Percentiles rank a stretch among this genome's conserved stretches.
phyloP scores from a whole-genome alignment of 2,329 filamentous ascomycete genomes.

The Claviceps sp. region DNA sequence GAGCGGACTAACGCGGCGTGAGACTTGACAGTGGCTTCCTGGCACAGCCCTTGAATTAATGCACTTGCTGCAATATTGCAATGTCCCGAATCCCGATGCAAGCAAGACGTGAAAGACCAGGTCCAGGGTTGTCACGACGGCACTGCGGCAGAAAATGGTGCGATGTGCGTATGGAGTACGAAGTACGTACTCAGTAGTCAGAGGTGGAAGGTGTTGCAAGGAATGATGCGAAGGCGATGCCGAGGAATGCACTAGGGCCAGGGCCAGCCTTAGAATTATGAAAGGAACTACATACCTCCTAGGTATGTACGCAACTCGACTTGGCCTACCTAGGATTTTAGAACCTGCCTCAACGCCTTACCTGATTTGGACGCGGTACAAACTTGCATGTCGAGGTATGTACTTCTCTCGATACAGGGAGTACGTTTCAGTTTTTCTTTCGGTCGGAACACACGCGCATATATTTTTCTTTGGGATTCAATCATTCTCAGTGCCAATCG shows the following conservation, averaged over 20 bases:
- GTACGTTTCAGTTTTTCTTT: too few relatives aligned
- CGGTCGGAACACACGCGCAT: too few relatives aligned
- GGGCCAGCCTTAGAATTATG: neutral
- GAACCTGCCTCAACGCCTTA: too few relatives aligned
- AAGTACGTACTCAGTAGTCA: neutral
- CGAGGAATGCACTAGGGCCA: neutral
- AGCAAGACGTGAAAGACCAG: neutral
- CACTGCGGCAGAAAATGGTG: neutral
- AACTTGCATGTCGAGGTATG: too few relatives aligned
- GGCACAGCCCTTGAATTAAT: neutral
- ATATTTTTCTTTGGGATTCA: too few relatives aligned
- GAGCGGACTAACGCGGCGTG: slow-evolving; percentile 1
- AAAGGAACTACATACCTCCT: neutral
- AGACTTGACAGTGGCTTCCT: slow-evolving; percentile 1
- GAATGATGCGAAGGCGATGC: neutral
- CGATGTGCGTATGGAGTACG: neutral
- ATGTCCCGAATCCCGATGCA: neutral
- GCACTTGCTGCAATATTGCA: neutral
- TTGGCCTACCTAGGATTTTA: too few relatives aligned
- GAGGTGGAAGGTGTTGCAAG: neutral
- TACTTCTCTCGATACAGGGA: too few relatives aligned
- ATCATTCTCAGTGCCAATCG: too few relatives aligned
- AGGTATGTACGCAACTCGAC: too few relatives aligned
- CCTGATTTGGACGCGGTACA: too few relatives aligned
- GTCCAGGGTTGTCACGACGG: neutral